Percentiles rank a stretch among this genome's conserved stretches.
Evolutionary conservation across 1,284 basidiomycete genomes (phyloP).

Genomic region (Earliella scabrosa): DNA sequence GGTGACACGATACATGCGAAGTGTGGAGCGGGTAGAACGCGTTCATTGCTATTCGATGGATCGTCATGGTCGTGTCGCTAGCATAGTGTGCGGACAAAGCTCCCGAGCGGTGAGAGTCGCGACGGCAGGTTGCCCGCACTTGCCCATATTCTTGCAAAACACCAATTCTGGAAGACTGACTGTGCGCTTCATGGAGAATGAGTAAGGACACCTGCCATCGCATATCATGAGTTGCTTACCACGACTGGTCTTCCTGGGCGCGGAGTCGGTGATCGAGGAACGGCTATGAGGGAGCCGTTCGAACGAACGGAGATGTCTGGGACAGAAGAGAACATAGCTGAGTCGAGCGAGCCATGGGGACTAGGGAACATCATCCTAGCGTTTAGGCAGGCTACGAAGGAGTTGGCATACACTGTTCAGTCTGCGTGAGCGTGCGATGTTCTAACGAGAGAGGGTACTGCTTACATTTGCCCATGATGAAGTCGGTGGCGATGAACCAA

Average conservation of each 20-base stretch:
- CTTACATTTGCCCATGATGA: constrained; percentile 26
- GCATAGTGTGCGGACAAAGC: constrained; percentile 19
- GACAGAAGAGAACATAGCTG: constrained; percentile 21
- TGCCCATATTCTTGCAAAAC: constrained; percentile 17
- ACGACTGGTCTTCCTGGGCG: constrained; percentile 12
- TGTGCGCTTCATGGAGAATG: too few relatives aligned
- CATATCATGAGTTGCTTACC: constrained; percentile 4
- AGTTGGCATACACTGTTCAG: constrained; percentile 22
- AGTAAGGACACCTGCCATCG: too few relatives aligned
- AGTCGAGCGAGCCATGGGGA: constrained; percentile 14
- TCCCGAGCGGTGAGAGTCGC: constrained; percentile 9
- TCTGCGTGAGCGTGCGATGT: not conserved
- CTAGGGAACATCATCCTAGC: constrained; percentile 17
- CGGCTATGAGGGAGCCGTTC: constrained; percentile 14
- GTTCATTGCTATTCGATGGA: not conserved
- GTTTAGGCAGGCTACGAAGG: constrained; percentile 25
- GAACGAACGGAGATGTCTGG: constrained; percentile 24
- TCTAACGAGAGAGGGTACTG: fast-evolving
- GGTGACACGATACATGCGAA: too few relatives aligned
- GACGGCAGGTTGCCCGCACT: not conserved
- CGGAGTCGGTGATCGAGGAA: constrained; percentile 11
- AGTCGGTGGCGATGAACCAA: constrained; percentile 25
- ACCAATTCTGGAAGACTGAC: constrained; percentile 21
- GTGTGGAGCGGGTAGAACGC: not conserved
- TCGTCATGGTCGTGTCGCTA: constrained; percentile 16